Evolutionary conservation across 768 basidiomycete species (phyloP).

Genomic region (Pholiota molesta): DNA sequence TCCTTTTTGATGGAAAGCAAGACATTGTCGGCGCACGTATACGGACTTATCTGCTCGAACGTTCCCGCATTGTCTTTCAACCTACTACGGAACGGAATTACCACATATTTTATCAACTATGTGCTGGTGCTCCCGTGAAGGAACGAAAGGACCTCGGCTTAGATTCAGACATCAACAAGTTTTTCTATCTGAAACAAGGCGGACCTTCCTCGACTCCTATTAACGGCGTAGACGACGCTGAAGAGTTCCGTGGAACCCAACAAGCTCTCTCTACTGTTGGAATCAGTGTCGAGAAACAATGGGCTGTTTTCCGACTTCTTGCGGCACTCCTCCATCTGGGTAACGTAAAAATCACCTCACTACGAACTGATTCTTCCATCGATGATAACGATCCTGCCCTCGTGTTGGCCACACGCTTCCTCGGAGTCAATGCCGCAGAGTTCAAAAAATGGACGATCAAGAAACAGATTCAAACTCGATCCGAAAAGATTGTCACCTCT

Average conservation of each 20-base stretch:
- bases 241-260: slow-evolving; percentile 93
- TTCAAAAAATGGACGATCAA: slow-evolving; percentile 99
- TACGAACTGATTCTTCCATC: slow-evolving; percentile 80
- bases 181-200: slow-evolving; percentile 92
- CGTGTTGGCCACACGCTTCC: slow-evolving; percentile 80
- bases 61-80: slow-evolving; percentile 97
- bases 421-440: slow-evolving; percentile 87
- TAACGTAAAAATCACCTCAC: slow-evolving; percentile 88
- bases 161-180: slow-evolving; percentile 82
- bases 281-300: slow-evolving; percentile 96
- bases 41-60: slow-evolving; percentile 95
- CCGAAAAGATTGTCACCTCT: slow-evolving; percentile 92
- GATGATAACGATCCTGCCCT: slow-evolving; percentile 84
- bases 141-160: slow-evolving; percentile 95
- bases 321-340: slow-evolving; percentile 96
- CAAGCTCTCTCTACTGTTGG: slow-evolving; percentile 96
- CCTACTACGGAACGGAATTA: slow-evolving; percentile 97
- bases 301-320: slow-evolving; percentile 95
- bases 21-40: slow-evolving; percentile 99
- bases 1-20: slow-evolving; percentile 93
- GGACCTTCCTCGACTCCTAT: slow-evolving; percentile 88
- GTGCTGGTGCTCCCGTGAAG: slow-evolving; percentile 92
- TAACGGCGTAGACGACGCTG: slow-evolving; percentile 90
- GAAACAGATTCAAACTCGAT: slow-evolving; percentile 93
- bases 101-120: slow-evolving; percentile 99